phyloP scores from a whole-genome alignment of 192 early-diverging fungal genomes.

The Coemansia sp. region DNA sequence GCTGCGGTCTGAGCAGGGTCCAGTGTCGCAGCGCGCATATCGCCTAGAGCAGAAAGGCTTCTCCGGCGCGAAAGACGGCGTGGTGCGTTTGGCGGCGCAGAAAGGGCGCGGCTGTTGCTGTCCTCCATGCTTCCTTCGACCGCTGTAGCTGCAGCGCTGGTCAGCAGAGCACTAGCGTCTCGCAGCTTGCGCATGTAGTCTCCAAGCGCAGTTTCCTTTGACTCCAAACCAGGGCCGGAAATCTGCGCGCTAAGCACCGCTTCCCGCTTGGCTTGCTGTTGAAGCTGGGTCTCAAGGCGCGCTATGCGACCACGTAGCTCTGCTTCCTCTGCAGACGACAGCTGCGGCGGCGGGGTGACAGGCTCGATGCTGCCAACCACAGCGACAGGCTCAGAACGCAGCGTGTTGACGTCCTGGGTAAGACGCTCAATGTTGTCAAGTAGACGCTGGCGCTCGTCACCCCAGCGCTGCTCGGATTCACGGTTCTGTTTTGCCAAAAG shows the following conservation, averaged over 20 bases:
- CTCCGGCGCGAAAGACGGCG: slow-evolving; percentile 12
- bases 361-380: slow-evolving; percentile 42
- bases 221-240: neutral
- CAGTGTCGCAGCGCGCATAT: neutral
- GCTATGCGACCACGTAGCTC: neutral
- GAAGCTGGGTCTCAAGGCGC: slow-evolving; percentile 13
- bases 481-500: slow-evolving; percentile 22
- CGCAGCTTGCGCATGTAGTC: slow-evolving; percentile 22
- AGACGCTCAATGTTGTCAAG: slow-evolving; percentile 51
- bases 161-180: slow-evolving; percentile 13
- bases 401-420: slow-evolving; percentile 25
- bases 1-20: neutral
- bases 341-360: neutral
- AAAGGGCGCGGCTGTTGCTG: neutral
- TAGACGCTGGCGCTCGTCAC: slow-evolving; percentile 46
- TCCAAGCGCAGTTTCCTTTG: slow-evolving; percentile 15
- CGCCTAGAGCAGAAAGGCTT: slow-evolving; percentile 16
- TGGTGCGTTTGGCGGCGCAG: neutral
- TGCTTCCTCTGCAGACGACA: neutral
- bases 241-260: slow-evolving; percentile 6
- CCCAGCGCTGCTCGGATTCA: slow-evolving; percentile 26
- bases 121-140: slow-evolving; percentile 7
- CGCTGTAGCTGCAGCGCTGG: slow-evolving; percentile 23
- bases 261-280: slow-evolving; percentile 14
- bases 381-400: slow-evolving; percentile 13